phyloP scores from a whole-genome alignment of 176 grass and related monocot genomes.

The Elaeis guineensis region DNA sequence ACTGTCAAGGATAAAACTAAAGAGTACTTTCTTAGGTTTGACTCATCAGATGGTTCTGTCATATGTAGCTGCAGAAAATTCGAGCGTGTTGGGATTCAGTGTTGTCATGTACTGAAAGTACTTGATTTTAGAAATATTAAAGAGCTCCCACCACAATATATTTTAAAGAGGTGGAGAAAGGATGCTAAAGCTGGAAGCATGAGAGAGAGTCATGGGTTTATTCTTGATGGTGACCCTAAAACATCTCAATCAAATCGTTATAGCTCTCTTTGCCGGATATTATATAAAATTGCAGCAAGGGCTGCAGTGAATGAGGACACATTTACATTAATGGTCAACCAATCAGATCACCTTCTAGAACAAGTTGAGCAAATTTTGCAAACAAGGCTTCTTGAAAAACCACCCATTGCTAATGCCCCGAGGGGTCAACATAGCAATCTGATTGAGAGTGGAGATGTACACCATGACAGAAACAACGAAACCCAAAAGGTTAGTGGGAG shows the following conservation, averaged over 20 bases:
- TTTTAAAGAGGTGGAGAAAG: slow-evolving; percentile 79
- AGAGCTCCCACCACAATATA: slow-evolving; percentile 60
- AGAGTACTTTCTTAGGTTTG: slow-evolving; percentile 62
- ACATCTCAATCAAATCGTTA: background rate
- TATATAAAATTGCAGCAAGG: background rate
- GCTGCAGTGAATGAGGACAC: background rate
- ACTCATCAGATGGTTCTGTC: slow-evolving; percentile 50
- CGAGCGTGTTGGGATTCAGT: slow-evolving; percentile 67
- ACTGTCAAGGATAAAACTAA: slow-evolving; percentile 60
- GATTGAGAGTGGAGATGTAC: background rate
- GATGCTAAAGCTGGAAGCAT: slow-evolving; percentile 45
- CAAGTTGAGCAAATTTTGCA: background rate
- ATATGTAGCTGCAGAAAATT: slow-evolving; percentile 79
- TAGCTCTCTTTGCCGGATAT: slow-evolving; percentile 1
- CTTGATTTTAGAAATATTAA: slow-evolving; percentile 62
- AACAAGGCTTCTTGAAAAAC: background rate
- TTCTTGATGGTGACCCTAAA: background rate
- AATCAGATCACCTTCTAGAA: slow-evolving; percentile 1
- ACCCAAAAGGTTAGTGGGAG: background rate
- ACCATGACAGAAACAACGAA: background rate
- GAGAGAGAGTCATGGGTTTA: background rate
- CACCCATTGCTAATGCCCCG: background rate
- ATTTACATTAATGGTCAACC: background rate
- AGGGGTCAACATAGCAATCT: background rate
- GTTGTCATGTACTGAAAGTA: slow-evolving; percentile 88